Base-by-base conservation (phyloP, 1,284 basidiomycete genomes). In the Trichosporon coremiiforme region DNA sequence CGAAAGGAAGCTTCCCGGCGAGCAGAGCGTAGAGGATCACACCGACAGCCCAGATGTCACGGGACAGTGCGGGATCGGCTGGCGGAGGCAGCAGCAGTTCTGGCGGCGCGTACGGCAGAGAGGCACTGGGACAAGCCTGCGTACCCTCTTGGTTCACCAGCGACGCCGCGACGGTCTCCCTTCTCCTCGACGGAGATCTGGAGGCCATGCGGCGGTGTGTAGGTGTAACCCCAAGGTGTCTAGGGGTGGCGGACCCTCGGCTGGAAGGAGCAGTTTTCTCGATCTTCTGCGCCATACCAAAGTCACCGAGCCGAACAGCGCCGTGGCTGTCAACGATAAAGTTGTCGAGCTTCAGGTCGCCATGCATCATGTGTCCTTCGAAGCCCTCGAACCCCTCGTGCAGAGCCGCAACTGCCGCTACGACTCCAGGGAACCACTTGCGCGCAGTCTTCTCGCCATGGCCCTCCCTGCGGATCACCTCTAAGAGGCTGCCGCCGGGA, bases 321-420 rank as follows among this genome's bases (percentile, higher is more conserved):
- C 92, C 93, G 82, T 88, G 87, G 77, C 91, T 89, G 82, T 95
- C 94, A 69, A 95, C 90, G 66, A 99, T 87, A 64, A 98, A 90
- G 84, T 99, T 99, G 85, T 98, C 96, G 69, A 98, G 88, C 85
- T 99, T 99, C 82, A 99, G 86, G 84, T 99, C 95, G 74, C 93
- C 89, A 84, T 98, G 95, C 67, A 95, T 90, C 74, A 92, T 88
- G 17, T 87, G 85, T 29, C 89, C 90, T 64, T 88, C 87, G 72
- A 80, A 83, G 0, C 75, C 81, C 8, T 71, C 69, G 66, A 75
- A 82, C 0, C 83, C 83, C 62, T 91, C 89, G 82, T 98, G 95
- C 76, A 99, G 84, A 80, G 94, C 95, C 68, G 89, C 86, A 74
- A 98, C 85, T 12, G 94, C 95, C 63, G 90, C 87, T 38, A 94